Percentiles rank a stretch among this genome's conserved stretches.
phyloP scores from a whole-genome alignment of 2,329 filamentous ascomycete species.

The Paecilomyces fulvus region DNA sequence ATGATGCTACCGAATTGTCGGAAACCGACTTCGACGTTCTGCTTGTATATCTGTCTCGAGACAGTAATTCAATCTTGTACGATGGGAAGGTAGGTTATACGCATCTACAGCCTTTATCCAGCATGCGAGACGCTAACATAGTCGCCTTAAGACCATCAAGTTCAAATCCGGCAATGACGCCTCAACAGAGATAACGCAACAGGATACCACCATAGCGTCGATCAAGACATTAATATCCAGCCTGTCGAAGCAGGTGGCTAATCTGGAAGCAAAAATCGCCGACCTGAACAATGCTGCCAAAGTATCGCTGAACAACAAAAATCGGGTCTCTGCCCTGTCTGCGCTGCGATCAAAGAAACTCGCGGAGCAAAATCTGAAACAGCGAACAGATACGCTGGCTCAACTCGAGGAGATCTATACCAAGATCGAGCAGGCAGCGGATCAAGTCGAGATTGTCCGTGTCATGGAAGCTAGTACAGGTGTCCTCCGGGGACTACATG shows the following conservation, averaged over 20 bases:
- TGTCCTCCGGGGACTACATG: constrained; percentile 65
- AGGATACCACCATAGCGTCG: constrained; percentile 74
- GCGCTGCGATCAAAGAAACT: constrained; percentile 76
- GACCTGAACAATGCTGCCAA: constrained; percentile 52
- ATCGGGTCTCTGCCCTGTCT: constrained; percentile 65
- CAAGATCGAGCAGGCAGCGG: constrained; percentile 77
- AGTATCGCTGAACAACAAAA: constrained; percentile 62
- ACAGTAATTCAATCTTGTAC: constrained; percentile 47
- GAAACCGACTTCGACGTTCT: constrained; percentile 60
- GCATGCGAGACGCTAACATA: constrained; percentile 28
- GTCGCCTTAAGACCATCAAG: constrained; percentile 52
- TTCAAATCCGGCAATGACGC: constrained; percentile 52
- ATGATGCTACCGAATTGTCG: constrained; percentile 45
- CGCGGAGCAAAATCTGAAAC: constrained; percentile 63
- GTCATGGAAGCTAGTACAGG: constrained; percentile 72
- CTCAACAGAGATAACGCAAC: constrained; percentile 54
- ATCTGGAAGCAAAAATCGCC: constrained; percentile 49
- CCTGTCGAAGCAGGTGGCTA: constrained; percentile 58
- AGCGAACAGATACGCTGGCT: constrained; percentile 62
- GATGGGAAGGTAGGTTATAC: constrained; percentile 35
- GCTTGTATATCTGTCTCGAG: constrained; percentile 60
- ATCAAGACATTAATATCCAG: constrained; percentile 64
- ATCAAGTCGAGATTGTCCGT: constrained; percentile 73
- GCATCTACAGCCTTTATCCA: constrained; percentile 3
- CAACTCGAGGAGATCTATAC: constrained; percentile 77